Base-by-base conservation (phyloP, 805 yeast genomes). In the Candida endomychidarum region DNA sequence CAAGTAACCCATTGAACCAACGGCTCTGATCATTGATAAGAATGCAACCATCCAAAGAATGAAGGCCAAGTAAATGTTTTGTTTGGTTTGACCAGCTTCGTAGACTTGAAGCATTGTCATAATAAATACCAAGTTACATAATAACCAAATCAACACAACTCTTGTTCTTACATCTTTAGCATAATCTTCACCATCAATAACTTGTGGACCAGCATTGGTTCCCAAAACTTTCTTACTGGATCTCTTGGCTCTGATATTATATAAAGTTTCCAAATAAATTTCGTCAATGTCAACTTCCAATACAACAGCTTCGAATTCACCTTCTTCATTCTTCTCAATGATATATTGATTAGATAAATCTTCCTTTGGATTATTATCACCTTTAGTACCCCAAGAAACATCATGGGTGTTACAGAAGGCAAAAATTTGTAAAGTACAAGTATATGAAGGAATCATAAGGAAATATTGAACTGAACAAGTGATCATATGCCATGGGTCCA, bases 331-430 rank as follows among this genome's bases (percentile, higher is more conserved):
- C 56, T 85, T 82, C 36, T 78, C 82, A 46, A 86, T 84, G 21
- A 86, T 85, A 36, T 95, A 95, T 32, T 86, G 82, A 34, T 95
- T 90, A 25, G 83, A 69, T 45, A 78, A 83, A 48, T 78, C 78
- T 14, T 79, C 76, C 26, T 61, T 58, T 33, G 80, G 83, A 45
- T 77, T 78, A 48, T 83, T 85, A 45, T 90, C 96, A 50, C 99
- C 99, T 60, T 91, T 91, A 2, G 99, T 91, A 64, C 99, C 99
- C 99, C 99, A 91, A 0, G 96, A 86, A 37, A 93, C 96, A 70
- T 91, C 99, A 65, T 91, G 98, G 2, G 97, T 91, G 61, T 91
- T 91, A 69, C 99, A 91, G 64, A 91, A 89, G 1, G 99, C 97
- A 67, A 89, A 91, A 43, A 93, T 89, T 64, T 91, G 97, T 42